These are phyloP conservation scores for Coccomyxa sp. DNA, from an alignment of 139 green algal genomes.

Conservation along the genomic window DNA sequence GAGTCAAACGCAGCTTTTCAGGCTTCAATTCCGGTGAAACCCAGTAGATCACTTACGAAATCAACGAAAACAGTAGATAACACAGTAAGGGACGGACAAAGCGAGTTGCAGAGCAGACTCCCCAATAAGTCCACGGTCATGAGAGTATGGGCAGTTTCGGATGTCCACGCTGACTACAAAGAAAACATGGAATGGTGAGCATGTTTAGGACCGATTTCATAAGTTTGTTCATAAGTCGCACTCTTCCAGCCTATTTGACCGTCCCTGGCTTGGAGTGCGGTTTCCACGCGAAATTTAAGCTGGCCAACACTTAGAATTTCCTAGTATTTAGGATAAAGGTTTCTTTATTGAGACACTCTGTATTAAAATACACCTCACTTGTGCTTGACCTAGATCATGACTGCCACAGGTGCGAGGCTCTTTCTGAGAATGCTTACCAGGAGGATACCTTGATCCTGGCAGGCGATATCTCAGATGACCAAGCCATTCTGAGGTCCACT, in stretches of 20 bases:
- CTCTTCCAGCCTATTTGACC: not conserved
- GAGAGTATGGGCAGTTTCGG: slow-evolving; percentile 53
- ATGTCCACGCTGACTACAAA: slow-evolving; percentile 71
- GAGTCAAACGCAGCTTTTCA: too few relatives aligned
- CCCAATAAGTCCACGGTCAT: slow-evolving; percentile 2
- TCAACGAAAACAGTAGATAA: too few relatives aligned
- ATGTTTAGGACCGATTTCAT: not conserved
- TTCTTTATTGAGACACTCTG: too few relatives aligned
- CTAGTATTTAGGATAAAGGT: too few relatives aligned
- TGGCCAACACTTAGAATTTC: too few relatives aligned
- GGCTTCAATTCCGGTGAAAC: too few relatives aligned
- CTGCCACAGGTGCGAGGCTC: slow-evolving; percentile 13
- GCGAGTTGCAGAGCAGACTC: too few relatives aligned
- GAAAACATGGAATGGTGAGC: slow-evolving; percentile 59
- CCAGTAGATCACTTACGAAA: too few relatives aligned
- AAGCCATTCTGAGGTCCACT: slow-evolving; percentile 39
- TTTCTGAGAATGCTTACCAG: slow-evolving; percentile 9
- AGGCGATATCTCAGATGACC: slow-evolving; percentile 68
- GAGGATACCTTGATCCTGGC: slow-evolving; percentile 63
- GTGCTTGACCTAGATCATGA: not conserved
- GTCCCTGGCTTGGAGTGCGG: not conserved
- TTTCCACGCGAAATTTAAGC: too few relatives aligned
- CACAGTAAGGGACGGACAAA: not conserved
- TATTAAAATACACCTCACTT: too few relatives aligned
- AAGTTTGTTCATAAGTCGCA: not conserved